phyloP scores from a whole-genome alignment of 805 yeast species.

The Clavispora vitiphila region DNA sequence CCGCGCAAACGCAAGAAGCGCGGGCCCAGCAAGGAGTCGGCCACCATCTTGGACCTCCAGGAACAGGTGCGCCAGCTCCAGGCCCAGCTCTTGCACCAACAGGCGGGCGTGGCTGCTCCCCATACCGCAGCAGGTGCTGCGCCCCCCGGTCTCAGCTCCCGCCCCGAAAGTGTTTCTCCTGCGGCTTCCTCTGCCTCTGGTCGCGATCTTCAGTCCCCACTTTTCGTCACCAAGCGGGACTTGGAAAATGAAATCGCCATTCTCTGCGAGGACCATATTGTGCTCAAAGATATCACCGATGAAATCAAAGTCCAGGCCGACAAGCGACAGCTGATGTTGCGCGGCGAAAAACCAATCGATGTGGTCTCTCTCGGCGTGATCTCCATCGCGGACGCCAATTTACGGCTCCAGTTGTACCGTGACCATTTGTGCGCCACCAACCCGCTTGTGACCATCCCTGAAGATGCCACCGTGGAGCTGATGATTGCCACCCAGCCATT shows the following conservation, averaged over 20 bases:
- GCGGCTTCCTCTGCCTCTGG: neutral
- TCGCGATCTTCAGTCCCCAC: constrained; percentile 14
- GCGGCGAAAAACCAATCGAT: constrained; percentile 32
- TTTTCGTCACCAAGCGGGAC: constrained; percentile 29
- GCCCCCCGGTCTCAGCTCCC: neutral
- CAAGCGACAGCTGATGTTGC: constrained; percentile 30
- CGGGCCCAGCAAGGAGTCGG: constrained; percentile 12
- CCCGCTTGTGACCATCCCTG: constrained; percentile 57
- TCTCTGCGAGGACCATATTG: constrained; percentile 27
- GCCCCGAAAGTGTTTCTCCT: neutral
- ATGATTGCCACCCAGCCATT: constrained; percentile 53
- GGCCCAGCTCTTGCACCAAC: constrained; percentile 8
- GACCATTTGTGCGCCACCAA: constrained; percentile 40
- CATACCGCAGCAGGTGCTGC: too few relatives aligned
- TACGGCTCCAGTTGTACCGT: constrained; percentile 48
- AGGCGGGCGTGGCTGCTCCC: neutral
- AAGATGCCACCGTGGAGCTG: constrained; percentile 38
- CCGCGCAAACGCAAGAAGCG: constrained; percentile 45
- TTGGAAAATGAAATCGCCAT: constrained; percentile 38
- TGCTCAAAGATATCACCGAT: constrained; percentile 41
- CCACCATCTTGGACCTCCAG: constrained; percentile 17
- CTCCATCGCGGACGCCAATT: constrained; percentile 53
- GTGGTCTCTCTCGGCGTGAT: constrained; percentile 55
- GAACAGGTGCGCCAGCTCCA: constrained; percentile 17
- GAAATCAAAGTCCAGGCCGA: constrained; percentile 44